phyloP scores from a whole-genome alignment of 1,284 basidiomycete genomes.

The Ceratobasidium sp. region DNA sequence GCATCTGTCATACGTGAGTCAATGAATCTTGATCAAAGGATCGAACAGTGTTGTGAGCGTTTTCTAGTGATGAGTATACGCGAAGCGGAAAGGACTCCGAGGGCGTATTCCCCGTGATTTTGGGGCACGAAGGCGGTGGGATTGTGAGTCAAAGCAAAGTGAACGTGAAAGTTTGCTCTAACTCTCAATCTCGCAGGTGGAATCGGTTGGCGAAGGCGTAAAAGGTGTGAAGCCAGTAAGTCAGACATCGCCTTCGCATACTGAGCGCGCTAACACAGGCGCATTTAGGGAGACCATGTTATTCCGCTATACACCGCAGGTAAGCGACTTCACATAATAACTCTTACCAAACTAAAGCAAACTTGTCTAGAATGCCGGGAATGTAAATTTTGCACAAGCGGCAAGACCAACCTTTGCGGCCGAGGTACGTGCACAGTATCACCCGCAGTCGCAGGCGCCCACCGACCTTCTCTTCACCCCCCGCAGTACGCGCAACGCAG shows the following conservation, averaged over 20 bases:
- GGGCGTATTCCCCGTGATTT: conserved; percentile 94
- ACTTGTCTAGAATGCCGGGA: conserved; percentile 80
- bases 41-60: conserved; percentile 30
- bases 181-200: conserved; percentile 67
- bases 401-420: conserved; percentile 97
- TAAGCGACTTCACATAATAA: conserved; percentile 54
- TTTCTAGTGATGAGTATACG: conserved; percentile 85
- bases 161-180: conserved; percentile 39
- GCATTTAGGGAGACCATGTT: conserved; percentile 84
- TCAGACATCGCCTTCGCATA: conserved; percentile 28
- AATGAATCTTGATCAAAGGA: not conserved
- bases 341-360: conserved; percentile 6
- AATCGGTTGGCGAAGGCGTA: conserved; percentile 94
- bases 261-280: conserved; percentile 41
- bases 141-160: conserved; percentile 63
- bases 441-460: not conserved
- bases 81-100: conserved; percentile 97
- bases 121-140: conserved; percentile 91
- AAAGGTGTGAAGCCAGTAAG: conserved; percentile 79
- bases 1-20: conserved; percentile 90
- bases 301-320: conserved; percentile 94
- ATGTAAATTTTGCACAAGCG: conserved; percentile 99
- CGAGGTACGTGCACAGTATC: conserved; percentile 63
- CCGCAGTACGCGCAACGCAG: conserved; percentile 86
- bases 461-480: conserved; percentile 18